Evolutionary conservation across 345 rosid species (phyloP), one percentile per base, ranked within the genome.

Genomic region (Lepidium sativum): DNA sequence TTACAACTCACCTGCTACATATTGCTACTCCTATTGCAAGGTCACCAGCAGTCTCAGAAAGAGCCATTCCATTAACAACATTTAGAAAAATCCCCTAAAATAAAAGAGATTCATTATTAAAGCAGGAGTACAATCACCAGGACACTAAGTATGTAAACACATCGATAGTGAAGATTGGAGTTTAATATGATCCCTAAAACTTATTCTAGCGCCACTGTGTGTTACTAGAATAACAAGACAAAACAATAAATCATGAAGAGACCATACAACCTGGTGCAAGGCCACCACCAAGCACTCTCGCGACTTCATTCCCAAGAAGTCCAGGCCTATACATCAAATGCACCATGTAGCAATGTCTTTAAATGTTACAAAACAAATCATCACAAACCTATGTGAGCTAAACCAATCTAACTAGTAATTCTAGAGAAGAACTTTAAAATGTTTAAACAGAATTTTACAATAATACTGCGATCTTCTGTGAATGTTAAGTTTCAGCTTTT

Each of bases 11-110:
- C 98, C 98, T 92, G 78, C 97, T 92, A 75, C 97, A 92, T 31
- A 92, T 87, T 40, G 98, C 89, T 68, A 91, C 97, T 63, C 96
- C 98, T 75, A 92, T 74, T 55, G 97, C 97, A 69, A 92, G 89
- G 71, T 89, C 98, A 1, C 94, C 98, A 21, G 96, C 86, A 34
- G 98, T 89, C 82, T 92, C 98, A 29, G 81, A 71, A 25, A 92
- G 75, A 14, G 80, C 71, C 71, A 87, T 69, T 58, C 98, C 98
- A 15, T 96, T 83, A 31, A 87, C 90, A 5, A 87, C 97, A 54
- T 92, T 92, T 38, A 92, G 58, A 65, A 85, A 89, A 45, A 92
- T 76, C 37, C 83, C 85, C 97, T 92, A 2, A n/a, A 27, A 38
- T 9, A 15, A 42, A 12, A 11, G 6, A 38, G 13, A 45, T 54